Conservation (phyloP, 805 yeast genomes). For the Debaryomyces tyrocola region DNA sequence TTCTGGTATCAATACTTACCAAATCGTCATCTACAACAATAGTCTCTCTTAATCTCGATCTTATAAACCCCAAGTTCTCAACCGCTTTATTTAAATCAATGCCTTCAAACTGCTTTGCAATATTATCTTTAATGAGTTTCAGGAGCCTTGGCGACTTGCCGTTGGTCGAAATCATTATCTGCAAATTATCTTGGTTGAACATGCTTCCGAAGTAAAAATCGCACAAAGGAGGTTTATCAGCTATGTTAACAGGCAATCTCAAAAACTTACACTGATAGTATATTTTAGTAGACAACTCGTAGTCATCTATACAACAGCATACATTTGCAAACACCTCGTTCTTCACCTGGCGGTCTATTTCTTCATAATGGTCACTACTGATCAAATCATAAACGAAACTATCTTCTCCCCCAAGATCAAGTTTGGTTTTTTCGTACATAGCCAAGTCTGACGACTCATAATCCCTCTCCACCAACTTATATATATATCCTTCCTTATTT, state of each 20-base stretch:
- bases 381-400: conserved; percentile 1
- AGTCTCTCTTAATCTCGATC: conserved; percentile 48
- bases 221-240: conserved; percentile 81
- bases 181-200: conserved; percentile 69
- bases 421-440: conserved; percentile 41
- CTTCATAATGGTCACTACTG: conserved; percentile 16
- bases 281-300: conserved; percentile 54
- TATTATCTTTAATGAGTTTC: conserved; percentile 48
- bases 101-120: conserved; percentile 47
- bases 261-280: conserved; percentile 48
- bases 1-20: conserved; percentile 55
- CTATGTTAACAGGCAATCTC: conserved; percentile 69
- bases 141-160: conserved; percentile 81
- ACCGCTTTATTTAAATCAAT: conserved; percentile 59
- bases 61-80: conserved; percentile 55
- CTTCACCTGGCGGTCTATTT: conserved; percentile 33
- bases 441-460: conserved; percentile 49
- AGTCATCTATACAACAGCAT: conserved; percentile 74
- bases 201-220: conserved; percentile 86
- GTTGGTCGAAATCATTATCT: conserved; percentile 79
- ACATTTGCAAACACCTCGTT: conserved; percentile 59
- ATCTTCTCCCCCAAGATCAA: background rate
- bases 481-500: conserved; percentile 38
- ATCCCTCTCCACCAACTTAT: conserved; percentile 41
- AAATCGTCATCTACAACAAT: conserved; percentile 47